Evolutionary conservation across 345 rosid genomes (phyloP), one percentile per base, ranked within the genome.

Genomic region (Physaria fendleri): DNA sequence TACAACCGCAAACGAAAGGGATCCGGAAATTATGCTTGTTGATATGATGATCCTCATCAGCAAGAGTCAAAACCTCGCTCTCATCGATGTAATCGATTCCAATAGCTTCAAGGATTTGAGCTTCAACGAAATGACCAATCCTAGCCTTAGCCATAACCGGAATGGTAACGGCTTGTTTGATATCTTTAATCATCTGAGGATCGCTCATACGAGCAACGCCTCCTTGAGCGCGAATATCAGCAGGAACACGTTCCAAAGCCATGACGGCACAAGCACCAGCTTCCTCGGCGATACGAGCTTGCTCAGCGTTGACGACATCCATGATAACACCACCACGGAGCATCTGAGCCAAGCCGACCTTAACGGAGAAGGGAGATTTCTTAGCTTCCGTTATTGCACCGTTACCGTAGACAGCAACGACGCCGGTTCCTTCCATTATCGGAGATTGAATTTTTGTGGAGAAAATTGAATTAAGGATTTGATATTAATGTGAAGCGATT

Each of bases 1-100:
- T 74, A 69, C 97, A 89, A 4, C 95, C 97, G 23, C 97, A 89
- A 5, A 90, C 95, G 55, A 90, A 90, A 5, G 97, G 97, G 57
- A n/a, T n/a, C n/a, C n/a, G n/a, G n/a, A n/a, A n/a, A n/a, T n/a
- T n/a, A n/a, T n/a, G n/a, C n/a, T n/a, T n/a, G 79, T 90, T 90
- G 62, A 87, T 90, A 42, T 87, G 95, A 59, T 90, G 75, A 4
- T 87, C 97, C 30, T 90, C 97, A 38, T 90, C 95, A 3, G 97
- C 97, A 0, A 6, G 77, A 14, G 97, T 84, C 33, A 90, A 69
- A 1, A 87, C 97, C 71, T 90, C 97, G 60, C 95, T 86, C 78
- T 86, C 97, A 50, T 89, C 95, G 16, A 89, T 78, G 69, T 89
- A 89, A 55, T 90, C 97, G 57, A 90, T 58, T 2, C 97, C 95